A percentile compares a stretch with the other conserved stretches of the same genome.
Conservation (phyloP, 495 filamentous ascomycete species). For the Annulohypoxylon maeteangense region DNA sequence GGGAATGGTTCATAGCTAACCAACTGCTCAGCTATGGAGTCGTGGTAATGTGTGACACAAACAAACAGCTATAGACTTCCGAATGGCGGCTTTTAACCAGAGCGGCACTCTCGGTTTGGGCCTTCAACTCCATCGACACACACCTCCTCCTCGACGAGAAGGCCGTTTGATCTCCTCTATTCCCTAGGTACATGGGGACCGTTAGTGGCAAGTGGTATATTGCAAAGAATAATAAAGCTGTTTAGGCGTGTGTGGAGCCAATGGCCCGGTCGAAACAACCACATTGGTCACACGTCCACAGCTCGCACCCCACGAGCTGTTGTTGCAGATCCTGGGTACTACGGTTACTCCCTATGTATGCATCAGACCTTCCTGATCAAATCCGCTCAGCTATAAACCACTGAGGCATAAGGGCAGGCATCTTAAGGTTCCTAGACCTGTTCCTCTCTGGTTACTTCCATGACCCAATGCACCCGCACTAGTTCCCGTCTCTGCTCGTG, state of each 20-base stretch:
- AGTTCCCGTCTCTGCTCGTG: slow-evolving; percentile 42
- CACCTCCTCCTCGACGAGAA: slow-evolving; percentile 62
- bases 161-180: slow-evolving; percentile 51
- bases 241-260: slow-evolving; percentile 52
- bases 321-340: slow-evolving; percentile 49
- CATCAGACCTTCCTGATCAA: slow-evolving; percentile 43
- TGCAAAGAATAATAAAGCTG: slow-evolving; percentile 48
- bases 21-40: slow-evolving; percentile 26
- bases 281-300: slow-evolving; percentile 49
- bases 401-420: slow-evolving; percentile 42
- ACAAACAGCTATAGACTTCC: slow-evolving; percentile 33
- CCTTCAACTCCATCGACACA: slow-evolving; percentile 37
- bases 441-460: slow-evolving; percentile 31
- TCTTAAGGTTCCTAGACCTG: slow-evolving; percentile 34
- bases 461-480: slow-evolving; percentile 42
- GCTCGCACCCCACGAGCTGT: slow-evolving; percentile 50
- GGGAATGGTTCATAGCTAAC: slow-evolving; percentile 28
- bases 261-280: slow-evolving; percentile 49
- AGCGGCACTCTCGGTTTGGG: slow-evolving; percentile 37
- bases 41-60: slow-evolving; percentile 29
- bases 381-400: slow-evolving; percentile 40
- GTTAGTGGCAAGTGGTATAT: slow-evolving; percentile 49
- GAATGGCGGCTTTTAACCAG: slow-evolving; percentile 42
- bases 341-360: slow-evolving; percentile 44
- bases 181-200: slow-evolving; percentile 45